Base-by-base conservation (phyloP, 2,329 filamentous ascomycete genomes). In the Huntiella bhutanensis region DNA sequence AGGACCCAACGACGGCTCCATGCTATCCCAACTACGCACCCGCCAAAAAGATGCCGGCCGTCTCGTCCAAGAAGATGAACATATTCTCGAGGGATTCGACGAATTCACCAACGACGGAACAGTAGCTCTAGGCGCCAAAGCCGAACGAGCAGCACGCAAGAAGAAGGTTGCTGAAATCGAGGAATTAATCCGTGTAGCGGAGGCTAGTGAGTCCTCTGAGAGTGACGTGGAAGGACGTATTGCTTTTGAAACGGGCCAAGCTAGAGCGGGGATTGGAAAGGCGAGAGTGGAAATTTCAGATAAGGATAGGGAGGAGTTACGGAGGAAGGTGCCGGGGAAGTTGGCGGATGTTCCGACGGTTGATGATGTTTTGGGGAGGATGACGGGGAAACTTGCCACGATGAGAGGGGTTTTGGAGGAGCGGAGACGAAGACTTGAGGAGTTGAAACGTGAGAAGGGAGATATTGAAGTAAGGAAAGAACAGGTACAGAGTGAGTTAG, bases 41-140 rank as follows among this genome's bases (percentile, higher is more conserved):
- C 43, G 39, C 39, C 74, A 75, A 52, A 75, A 78, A 54, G 75
- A 80, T 52, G 72, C 86, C 51, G 82, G 80, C 4, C 73, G 88
- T 1, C 70, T 96, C 2, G 72, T 86, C 4, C 73, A 71, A 37
- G 86, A 95, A 33, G 88, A 96, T 54, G 88, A 96, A 58, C 85
- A 96, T 56, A 71, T 95, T 0, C 83, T 82, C 34, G 91, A 96
- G 62, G 87, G 86, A 0, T 96, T 93, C 54, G 88, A 96, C 50
- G 80, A 88, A 46, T 94, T 83, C 55, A 83, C 91, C 6, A 82
- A 91, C 36, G 84, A 94, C 57, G 85, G 82, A 6, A 75, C 75
- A 5, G 73, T 95, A 7, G 74, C 82, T 1, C 67, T 95, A 0
- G 84, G 86, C 33, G 76, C 71, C 51, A 82, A 81, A 51, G 85